A percentile compares a stretch with the other conserved stretches of the same genome.
These are phyloP conservation scores for Escallonia herrerae DNA, from an alignment of 129 eudicot species.

Conservation along the genomic window DNA sequence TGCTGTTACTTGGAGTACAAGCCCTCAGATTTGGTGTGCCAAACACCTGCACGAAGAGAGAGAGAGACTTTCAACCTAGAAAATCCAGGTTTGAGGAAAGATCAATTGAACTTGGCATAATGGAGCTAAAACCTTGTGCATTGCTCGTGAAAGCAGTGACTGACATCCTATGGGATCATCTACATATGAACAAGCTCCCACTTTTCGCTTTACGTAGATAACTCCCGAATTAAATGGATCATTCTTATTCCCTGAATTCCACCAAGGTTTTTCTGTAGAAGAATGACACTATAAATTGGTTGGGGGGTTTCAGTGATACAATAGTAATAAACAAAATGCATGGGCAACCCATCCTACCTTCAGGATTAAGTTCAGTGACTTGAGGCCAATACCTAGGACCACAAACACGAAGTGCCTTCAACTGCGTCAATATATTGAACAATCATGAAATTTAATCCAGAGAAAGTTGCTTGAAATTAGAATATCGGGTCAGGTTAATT, in stretches of 20 bases:
- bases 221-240: conserved; percentile 92
- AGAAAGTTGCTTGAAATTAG: neutral
- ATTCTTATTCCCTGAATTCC: conserved; percentile 65
- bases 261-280: conserved; percentile 83
- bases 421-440: conserved; percentile 40
- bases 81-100: neutral
- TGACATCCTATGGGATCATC: conserved; percentile 95
- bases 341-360: conserved; percentile 38
- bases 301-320: neutral
- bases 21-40: conserved; percentile 63
- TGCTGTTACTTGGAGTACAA: conserved; percentile 27
- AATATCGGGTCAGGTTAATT: too few relatives aligned
- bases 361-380: conserved; percentile 78
- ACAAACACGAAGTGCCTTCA: conserved; percentile 79
- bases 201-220: conserved; percentile 81
- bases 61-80: neutral
- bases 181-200: conserved; percentile 91
- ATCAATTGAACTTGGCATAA: neutral
- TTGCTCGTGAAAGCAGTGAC: conserved; percentile 86
- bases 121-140: conserved; percentile 70
- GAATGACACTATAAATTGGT: neutral
- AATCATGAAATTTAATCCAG: neutral
- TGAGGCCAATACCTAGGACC: conserved; percentile 99
- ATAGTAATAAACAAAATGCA: conserved; percentile 13
- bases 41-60: conserved; percentile 44